Percentiles rank a stretch among this genome's conserved stretches.
Conservation (phyloP, 768 basidiomycete genomes). For the Chalciporus pseudorubinellus region DNA sequence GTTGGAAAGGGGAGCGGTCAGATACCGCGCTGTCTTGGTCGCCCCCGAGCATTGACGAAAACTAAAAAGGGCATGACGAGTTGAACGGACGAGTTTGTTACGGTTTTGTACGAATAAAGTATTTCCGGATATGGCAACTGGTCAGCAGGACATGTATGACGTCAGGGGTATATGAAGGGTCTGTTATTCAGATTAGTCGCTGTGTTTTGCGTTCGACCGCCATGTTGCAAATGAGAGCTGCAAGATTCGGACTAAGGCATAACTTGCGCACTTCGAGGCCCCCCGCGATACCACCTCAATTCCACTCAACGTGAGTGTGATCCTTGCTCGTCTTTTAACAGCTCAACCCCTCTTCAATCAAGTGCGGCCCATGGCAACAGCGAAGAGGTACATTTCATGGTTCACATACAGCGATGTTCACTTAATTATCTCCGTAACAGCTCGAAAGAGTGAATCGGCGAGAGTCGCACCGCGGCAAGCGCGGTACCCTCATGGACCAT, state of each 20-base stretch:
- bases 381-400: conserved; percentile 40
- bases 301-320: conserved; percentile 8
- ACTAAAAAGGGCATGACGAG: too few species aligned
- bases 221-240: conserved; percentile 18
- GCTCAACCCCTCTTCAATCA: conserved; percentile 2
- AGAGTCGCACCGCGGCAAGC: conserved; percentile 44
- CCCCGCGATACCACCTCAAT: background rate
- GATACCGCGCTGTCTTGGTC: too few species aligned
- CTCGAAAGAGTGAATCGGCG: conserved; percentile 53
- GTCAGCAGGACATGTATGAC: conserved; percentile 9
- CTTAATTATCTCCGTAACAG: conserved; percentile 29
- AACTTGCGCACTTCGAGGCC: background rate
- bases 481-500: conserved; percentile 45
- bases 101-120: background rate
- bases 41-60: conserved; percentile 1
- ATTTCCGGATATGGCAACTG: background rate
- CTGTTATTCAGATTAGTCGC: background rate
- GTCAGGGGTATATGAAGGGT: conserved; percentile 5
- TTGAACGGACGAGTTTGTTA: background rate
- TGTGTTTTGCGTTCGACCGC: background rate
- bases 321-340: background rate
- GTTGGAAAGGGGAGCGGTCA: too few species aligned
- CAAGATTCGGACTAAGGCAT: background rate
- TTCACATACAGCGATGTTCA: background rate
- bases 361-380: conserved; percentile 61